Evolutionary conservation across 495 filamentous ascomycete genomes (phyloP).

Genomic region (Aspergillus heteromorphus): DNA sequence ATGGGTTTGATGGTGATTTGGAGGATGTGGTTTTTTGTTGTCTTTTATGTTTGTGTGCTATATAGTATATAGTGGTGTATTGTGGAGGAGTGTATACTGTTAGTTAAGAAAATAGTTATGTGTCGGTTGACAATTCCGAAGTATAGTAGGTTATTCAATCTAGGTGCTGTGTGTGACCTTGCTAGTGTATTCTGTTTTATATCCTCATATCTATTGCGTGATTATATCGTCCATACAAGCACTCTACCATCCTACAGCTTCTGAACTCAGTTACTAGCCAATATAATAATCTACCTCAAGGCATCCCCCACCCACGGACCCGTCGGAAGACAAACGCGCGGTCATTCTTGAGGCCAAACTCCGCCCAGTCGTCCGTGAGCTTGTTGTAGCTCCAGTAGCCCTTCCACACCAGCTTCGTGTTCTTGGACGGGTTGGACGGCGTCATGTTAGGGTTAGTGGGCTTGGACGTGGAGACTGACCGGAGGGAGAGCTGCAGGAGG

Average conservation of each 20-base stretch:
- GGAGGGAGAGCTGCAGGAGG: constrained; percentile 67
- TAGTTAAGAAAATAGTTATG: too few relatives aligned
- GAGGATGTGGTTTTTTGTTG: too few relatives aligned
- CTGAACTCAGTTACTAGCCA: not conserved
- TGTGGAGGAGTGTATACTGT: too few relatives aligned
- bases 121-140: too few relatives aligned
- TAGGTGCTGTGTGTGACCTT: too few relatives aligned
- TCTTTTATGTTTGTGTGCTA: too few relatives aligned
- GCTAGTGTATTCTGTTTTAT: not conserved
- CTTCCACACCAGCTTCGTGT: constrained; percentile 84
- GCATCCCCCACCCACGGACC: constrained; percentile 52
- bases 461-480: constrained; percentile 48
- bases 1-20: too few relatives aligned
- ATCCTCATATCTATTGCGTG: not conserved
- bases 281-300: constrained; percentile 9
- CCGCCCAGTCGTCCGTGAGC: constrained; percentile 83
- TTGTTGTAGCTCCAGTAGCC: constrained; percentile 89
- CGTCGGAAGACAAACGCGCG: constrained; percentile 83
- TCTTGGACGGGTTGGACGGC: constrained; percentile 43
- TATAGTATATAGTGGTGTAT: too few relatives aligned
- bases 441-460: constrained; percentile 22
- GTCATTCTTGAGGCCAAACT: constrained; percentile 78
- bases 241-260: not conserved
- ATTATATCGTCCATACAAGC: not conserved
- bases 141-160: too few relatives aligned